Evolutionary conservation across 108 stramenopile genomes (phyloP).

Genomic region (Fragilaria radians): DNA sequence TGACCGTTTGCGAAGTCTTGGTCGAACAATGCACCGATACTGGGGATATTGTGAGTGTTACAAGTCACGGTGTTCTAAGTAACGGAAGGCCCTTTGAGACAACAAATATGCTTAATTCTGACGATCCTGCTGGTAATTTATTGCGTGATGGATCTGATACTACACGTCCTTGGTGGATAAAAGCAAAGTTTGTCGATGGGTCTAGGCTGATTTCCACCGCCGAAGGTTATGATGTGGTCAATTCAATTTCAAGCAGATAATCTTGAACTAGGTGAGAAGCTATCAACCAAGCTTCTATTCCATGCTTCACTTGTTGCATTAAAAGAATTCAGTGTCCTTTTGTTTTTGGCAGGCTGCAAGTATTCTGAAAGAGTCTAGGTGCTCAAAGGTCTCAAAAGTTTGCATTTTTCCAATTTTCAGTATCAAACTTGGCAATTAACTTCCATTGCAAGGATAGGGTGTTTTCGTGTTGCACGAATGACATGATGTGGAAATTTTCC

Average conservation of each 20-base stretch:
- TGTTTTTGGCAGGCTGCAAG: too few species aligned
- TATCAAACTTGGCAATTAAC: too few species aligned
- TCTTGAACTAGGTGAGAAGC: too few species aligned
- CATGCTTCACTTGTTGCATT: too few species aligned
- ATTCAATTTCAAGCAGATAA: conserved; percentile 31
- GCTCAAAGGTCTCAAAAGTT: too few species aligned
- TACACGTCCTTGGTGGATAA: conserved; percentile 47
- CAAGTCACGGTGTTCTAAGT: conserved; percentile 54
- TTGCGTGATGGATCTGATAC: conserved; percentile 12
- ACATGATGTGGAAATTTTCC: too few species aligned
- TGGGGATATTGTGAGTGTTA: conserved; percentile 17
- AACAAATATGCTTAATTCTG: conserved; percentile 26
- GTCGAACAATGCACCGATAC: conserved; percentile 26
- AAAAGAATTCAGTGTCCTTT: too few species aligned
- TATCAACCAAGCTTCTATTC: too few species aligned
- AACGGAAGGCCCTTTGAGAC: conserved; percentile 59
- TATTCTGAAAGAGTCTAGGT: too few species aligned
- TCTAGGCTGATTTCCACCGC: conserved; percentile 42
- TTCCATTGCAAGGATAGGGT: too few species aligned
- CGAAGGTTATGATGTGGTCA: conserved; percentile 60
- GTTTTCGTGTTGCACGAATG: too few species aligned
- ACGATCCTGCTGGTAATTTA: conserved; percentile 1
- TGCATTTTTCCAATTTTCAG: too few species aligned
- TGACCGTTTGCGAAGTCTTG: conserved; percentile 40
- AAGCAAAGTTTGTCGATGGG: conserved; percentile 33